Evolutionary conservation across 805 yeast species (phyloP), one percentile per base, ranked within the genome.

Genomic region (Monosporozyma yasuniensis): DNA sequence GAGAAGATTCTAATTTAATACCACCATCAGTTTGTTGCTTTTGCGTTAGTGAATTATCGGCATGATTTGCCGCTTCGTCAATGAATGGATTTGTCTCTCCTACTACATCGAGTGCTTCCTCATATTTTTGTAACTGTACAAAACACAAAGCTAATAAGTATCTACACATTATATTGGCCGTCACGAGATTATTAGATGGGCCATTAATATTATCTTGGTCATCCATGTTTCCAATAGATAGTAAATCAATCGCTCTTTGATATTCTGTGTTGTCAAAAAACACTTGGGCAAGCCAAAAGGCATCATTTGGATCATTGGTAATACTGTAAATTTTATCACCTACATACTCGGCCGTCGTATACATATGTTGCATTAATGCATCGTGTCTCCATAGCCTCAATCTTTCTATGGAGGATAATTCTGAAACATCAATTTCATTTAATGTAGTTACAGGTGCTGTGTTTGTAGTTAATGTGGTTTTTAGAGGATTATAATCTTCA

Each of bases 231-330:
- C 75, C 79, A 12, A 79, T 75, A 16, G 79, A 67, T 19, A 91
- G 72, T 41, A 90, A 66, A 54, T 81, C 82, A 47, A 88, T 77
- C 1, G 95, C 96, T 32, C 96, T 73, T 39, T 83, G 75, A 65
- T 80, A 89, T 61, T 85, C 79, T 10, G 91, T 91, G 50, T 79
- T 80, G 50, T 81, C 72, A 65, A 80, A 87, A 64, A 84, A 81
- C 4, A 86, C 95, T 69, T 91, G 96, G 0, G 96, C 96, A 28
- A 91, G 73, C 96, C 97, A 90, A 66, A 88, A 91, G 10, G 96
- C 96, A 64, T 91, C 98, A 60, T 84, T 87, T 12, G 96, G 85
- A 61, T 90, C 96, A 52, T 76, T 75, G 0, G 97, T 89, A 52
- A 93, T 69, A 1, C 89, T 78, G 41, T 87, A 74, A 7, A 93